A percentile compares a stretch with the other conserved stretches of the same genome.
Evolutionary conservation across 805 yeast genomes (phyloP).

Genomic region (Wickerhamiella brachini): DNA sequence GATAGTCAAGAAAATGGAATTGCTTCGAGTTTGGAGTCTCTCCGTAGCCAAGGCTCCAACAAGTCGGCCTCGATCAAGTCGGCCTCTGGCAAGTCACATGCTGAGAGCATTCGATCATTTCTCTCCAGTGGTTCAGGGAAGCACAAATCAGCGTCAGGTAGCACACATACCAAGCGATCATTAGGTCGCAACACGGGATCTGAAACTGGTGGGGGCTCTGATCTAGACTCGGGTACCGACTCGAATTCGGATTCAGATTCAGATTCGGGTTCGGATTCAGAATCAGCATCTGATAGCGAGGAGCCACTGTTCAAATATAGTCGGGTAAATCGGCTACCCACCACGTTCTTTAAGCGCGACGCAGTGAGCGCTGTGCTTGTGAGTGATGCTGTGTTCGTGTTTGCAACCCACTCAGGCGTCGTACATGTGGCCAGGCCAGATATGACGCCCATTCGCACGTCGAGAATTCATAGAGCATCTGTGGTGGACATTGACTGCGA

Average conservation of each 20-base stretch:
- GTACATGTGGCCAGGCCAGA: constrained; percentile 53
- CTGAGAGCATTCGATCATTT: neutral
- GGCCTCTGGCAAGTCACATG: neutral
- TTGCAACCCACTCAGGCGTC: constrained; percentile 85
- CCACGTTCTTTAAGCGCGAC: constrained; percentile 57
- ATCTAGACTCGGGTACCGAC: neutral
- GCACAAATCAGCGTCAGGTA: too few species aligned
- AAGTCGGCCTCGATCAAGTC: too few species aligned
- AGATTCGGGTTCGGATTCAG: constrained; percentile 16
- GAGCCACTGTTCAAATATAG: constrained; percentile 64
- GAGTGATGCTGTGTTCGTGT: constrained; percentile 47
- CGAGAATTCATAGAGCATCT: constrained; percentile 77
- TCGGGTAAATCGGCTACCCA: constrained; percentile 53
- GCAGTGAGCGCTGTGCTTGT: constrained; percentile 61
- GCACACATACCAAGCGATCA: too few species aligned
- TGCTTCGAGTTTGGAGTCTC: too few species aligned
- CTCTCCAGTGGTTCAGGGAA: neutral
- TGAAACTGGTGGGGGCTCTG: neutral
- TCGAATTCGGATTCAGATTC: constrained; percentile 13
- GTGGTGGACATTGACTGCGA: constrained; percentile 54
- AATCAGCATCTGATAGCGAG: constrained; percentile 30
- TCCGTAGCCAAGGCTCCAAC: too few species aligned
- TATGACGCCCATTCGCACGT: constrained; percentile 49
- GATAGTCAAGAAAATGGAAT: neutral
- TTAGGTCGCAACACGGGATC: too few species aligned